Evolutionary conservation across 2,329 filamentous ascomycete genomes (phyloP).

Genomic region (Aspergillus novofumigatus): DNA sequence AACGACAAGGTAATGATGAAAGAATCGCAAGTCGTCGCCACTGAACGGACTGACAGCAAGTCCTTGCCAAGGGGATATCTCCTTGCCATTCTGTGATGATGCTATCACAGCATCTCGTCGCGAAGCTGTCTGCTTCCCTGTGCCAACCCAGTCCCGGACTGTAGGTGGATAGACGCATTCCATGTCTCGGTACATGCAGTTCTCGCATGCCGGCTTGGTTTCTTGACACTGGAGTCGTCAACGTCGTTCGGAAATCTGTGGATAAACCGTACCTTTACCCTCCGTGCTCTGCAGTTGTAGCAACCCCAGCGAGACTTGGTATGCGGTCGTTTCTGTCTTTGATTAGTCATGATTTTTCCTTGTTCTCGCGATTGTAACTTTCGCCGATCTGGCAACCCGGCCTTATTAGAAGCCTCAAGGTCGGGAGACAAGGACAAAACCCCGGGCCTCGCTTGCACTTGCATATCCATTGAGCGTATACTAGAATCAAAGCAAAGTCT

Average conservation of each 20-base stretch:
- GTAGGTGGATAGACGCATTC: conserved; percentile 30
- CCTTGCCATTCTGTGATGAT: conserved; percentile 10
- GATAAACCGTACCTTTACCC: conserved; percentile 45
- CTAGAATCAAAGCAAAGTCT: too few relatives aligned
- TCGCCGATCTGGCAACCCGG: neutral
- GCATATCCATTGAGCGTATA: too few relatives aligned
- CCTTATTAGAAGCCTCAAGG: neutral
- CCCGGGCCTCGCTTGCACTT: too few relatives aligned
- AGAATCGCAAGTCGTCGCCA: conserved; percentile 14
- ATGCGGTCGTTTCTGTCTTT: conserved; percentile 21
- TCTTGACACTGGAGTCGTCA: conserved; percentile 29
- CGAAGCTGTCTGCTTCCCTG: neutral
- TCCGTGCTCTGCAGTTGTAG: conserved; percentile 39
- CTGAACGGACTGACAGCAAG: conserved; percentile 31
- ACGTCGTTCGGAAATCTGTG: neutral
- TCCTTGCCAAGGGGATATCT: conserved; percentile 2
- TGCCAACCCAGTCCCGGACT: neutral
- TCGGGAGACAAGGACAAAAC: too few relatives aligned
- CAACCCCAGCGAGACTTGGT: conserved; percentile 41
- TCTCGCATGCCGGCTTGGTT: conserved; percentile 35
- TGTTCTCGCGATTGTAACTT: neutral
- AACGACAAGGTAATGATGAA: conserved; percentile 6
- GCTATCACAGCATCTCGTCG: neutral
- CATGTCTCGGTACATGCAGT: conserved; percentile 32
- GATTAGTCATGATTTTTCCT: neutral